Conservation (phyloP, 805 yeast species). For the Wickerhamomyces hampshirensis region DNA sequence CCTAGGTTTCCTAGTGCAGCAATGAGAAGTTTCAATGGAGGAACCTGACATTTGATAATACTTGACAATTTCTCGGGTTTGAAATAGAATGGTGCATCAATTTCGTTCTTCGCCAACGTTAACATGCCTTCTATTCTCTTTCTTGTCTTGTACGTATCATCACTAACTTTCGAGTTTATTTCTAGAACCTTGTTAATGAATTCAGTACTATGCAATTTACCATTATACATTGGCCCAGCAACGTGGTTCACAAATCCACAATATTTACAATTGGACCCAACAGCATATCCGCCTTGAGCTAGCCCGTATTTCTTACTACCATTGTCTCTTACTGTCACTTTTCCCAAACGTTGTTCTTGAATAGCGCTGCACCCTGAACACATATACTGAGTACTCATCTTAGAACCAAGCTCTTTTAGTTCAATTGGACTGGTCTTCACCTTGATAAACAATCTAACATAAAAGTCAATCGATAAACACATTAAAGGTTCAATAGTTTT, state of each 20-base stretch:
- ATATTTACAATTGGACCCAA: constrained; percentile 56
- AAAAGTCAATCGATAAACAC: constrained; percentile 85
- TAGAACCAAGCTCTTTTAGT: constrained; percentile 75
- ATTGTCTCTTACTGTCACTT: constrained; percentile 38
- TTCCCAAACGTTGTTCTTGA: constrained; percentile 71
- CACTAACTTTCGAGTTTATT: constrained; percentile 46
- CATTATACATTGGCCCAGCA: constrained; percentile 98
- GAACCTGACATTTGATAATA: constrained; percentile 75
- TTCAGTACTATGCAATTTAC: constrained; percentile 61
- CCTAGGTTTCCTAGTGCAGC: constrained; percentile 86
- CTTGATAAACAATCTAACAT: constrained; percentile 78
- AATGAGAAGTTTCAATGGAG: constrained; percentile 64
- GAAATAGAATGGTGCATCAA: constrained; percentile 75
- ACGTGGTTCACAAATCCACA: constrained; percentile 71
- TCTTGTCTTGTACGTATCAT: constrained; percentile 65
- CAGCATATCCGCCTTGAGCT: constrained; percentile 55
- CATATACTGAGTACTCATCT: constrained; percentile 71
- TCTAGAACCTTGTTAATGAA: constrained; percentile 63
- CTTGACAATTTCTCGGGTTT: constrained; percentile 74
- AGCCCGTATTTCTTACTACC: constrained; percentile 52
- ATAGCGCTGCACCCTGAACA: constrained; percentile 86
- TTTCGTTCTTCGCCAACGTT: constrained; percentile 72
- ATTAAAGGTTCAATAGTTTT: constrained; percentile 83
- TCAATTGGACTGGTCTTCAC: constrained; percentile 73
- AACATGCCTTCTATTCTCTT: constrained; percentile 91